Conservation (phyloP, 208 protist species). For the Vickermania ingenoplastis region DNA sequence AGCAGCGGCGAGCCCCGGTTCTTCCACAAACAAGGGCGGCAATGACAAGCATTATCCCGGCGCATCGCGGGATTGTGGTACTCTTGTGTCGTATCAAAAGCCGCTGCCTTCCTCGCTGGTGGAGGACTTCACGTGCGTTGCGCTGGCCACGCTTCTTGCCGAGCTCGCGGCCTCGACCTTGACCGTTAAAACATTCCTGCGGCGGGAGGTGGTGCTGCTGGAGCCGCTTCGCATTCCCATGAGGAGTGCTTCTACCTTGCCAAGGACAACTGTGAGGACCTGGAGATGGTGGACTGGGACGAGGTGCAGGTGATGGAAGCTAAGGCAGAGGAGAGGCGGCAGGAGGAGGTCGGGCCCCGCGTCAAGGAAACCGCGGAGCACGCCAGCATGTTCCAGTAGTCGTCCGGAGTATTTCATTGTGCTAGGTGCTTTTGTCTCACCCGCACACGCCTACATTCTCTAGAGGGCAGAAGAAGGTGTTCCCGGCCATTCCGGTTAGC, state of each 20-base stretch:
- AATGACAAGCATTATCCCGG: too few species aligned
- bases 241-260: slow-evolving; percentile 56
- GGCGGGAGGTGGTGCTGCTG: slow-evolving; percentile 59
- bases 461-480: too few species aligned
- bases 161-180: slow-evolving; percentile 50
- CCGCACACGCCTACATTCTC: too few species aligned
- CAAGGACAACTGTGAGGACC: slow-evolving; percentile 81
- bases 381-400: slow-evolving; percentile 59
- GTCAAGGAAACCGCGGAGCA: slow-evolving; percentile 59
- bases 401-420: too few species aligned
- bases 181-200: slow-evolving; percentile 46
- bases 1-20: neutral
- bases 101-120: too few species aligned
- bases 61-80: too few species aligned
- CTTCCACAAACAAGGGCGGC: neutral
- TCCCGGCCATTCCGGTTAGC: too few species aligned
- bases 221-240: slow-evolving; percentile 64
- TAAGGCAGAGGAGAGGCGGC: slow-evolving; percentile 2
- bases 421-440: too few species aligned
- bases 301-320: slow-evolving; percentile 46
- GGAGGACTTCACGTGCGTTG: slow-evolving; percentile 74
- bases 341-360: slow-evolving; percentile 25
- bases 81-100: too few species aligned
- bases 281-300: slow-evolving; percentile 65
- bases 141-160: slow-evolving; percentile 63